phyloP scores from a whole-genome alignment of 352 stramenopile genomes.

The Globisporangium viniferum region DNA sequence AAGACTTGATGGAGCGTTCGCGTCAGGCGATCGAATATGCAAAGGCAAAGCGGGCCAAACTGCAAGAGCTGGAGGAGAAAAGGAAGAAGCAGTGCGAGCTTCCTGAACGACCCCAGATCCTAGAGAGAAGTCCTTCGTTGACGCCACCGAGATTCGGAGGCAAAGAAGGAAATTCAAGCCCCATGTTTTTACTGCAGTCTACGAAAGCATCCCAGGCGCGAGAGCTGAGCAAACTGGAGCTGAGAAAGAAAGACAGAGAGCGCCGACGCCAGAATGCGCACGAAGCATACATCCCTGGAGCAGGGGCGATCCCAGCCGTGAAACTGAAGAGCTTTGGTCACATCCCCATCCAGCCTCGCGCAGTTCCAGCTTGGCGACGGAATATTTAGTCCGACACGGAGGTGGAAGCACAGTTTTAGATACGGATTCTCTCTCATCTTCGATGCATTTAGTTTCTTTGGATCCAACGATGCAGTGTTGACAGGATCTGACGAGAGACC shows the following conservation, averaged over 20 bases:
- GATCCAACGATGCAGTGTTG: background rate
- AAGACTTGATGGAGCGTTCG: conserved; percentile 49
- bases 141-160: conserved; percentile 7
- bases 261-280: conserved; percentile 47
- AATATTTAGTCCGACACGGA: conserved; percentile 29
- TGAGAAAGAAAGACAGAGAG: conserved; percentile 33
- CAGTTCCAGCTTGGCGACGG: conserved; percentile 53
- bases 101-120: conserved; percentile 32
- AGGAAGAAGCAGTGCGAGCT: conserved; percentile 34
- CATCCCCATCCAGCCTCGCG: conserved; percentile 55
- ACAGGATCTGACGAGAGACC: background rate
- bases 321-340: conserved; percentile 74
- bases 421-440: background rate
- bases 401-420: background rate
- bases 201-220: conserved; percentile 57
- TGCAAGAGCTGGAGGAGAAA: conserved; percentile 40
- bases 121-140: background rate
- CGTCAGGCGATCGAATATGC: conserved; percentile 52
- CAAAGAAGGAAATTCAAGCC: background rate
- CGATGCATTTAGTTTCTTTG: background rate
- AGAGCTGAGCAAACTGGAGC: conserved; percentile 40
- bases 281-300: conserved; percentile 48
- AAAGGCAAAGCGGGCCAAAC: conserved; percentile 44
- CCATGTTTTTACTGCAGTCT: conserved; percentile 31
- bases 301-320: conserved; percentile 41